Evolutionary conservation across 2,329 filamentous ascomycete genomes (phyloP), one percentile per base, ranked within the genome.

Genomic region (Fonsecaea monophora): DNA sequence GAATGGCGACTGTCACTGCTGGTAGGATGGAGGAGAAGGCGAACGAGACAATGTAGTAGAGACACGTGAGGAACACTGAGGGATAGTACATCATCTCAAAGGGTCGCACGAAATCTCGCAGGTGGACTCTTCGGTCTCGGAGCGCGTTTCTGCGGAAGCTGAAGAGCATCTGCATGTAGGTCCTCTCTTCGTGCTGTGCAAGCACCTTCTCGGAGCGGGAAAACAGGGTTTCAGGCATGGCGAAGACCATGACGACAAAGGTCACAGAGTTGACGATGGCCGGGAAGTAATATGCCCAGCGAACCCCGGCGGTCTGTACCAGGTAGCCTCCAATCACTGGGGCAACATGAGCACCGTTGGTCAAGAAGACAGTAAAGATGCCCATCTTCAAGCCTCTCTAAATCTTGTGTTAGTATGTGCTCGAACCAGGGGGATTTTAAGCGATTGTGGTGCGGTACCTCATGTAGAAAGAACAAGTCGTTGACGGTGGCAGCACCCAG

Each of bases 161-260:
- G 61, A 64, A 64, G 61, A 64, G 61, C 53, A 64, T 59, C 32
- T 65, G 55, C 56, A 59, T 54, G 56, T 65, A 60, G 12, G 38
- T 61, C 53, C 56, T 34, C 37, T 65, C 55, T n/a, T 53, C 2
- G 21, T 58, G 55, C 10, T 9, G 21, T 45, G 55, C 45, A 21
- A 50, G 45, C 21, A 50, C 45, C 45, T 37, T 25, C 50, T 54
- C 60, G 15, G 50, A 25, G 30, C 60, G 60, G 10, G 60, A 63
- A 35, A 63, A 63, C 5, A 63, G 50, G n/a, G 60, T 57, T n/a
- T 63, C 60, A 32, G 60, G 60, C 38, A 63, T 37, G 15, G 53
- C 35, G 32, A 63, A 63, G 25, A 63, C 30, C 32, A 56, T 40
- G 21, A 38, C 10, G 12, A 63, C 35, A n/a, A 63, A 40, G n/a